Base-by-base conservation (phyloP, 2,329 filamentous ascomycete species). In the Elsinoe perseae region DNA sequence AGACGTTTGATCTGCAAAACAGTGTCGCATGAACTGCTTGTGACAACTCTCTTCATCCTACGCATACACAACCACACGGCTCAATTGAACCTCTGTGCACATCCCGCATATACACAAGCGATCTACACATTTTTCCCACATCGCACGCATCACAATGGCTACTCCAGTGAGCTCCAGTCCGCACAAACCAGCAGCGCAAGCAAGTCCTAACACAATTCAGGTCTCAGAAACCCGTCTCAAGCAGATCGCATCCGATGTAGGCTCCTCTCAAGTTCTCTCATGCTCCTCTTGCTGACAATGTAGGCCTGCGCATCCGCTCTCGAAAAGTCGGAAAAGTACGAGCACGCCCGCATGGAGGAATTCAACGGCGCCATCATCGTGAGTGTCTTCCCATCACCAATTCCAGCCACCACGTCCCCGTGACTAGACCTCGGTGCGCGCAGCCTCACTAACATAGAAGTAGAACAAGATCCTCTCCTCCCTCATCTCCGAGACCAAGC, bases 321-420 rank as follows among this genome's bases (percentile, higher is more conserved):
- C 65, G 82, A 83, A 60, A 79, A 74, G 61, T 83, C 84, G 59
- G 83, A 89, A 60, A 84, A 80, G 73, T 98, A 98, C 76, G 87
- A 95, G 62, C 93, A 97, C 73, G 74, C 83, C 56, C 85, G 86
- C 69, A 95, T 92, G 32, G 83, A 86, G 69, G 76, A 83, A 64
- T 97, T 92, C 92, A 97, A 97, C 77, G 86, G 86, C 30, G 77
- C 80, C 62, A 97, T 98, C 72, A 96, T 97, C 72, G 90, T 95
- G 80, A 65, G 82, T 21, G 20, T 18, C 12, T 76, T 59, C 61
- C 20, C 71, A 61, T 63, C 66, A 58, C 66, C 72, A 60, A 66
- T 12, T 4, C 7, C 27, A 9, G 74, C 46, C 68, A 23, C 12
- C 32, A 36, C 73, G 61, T 64, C 69, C 40, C 34, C n/a, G n/a